These are phyloP conservation scores for Zygnema circumcarinatum DNA, from an alignment of 139 green algal species.

Conservation along the genomic window DNA sequence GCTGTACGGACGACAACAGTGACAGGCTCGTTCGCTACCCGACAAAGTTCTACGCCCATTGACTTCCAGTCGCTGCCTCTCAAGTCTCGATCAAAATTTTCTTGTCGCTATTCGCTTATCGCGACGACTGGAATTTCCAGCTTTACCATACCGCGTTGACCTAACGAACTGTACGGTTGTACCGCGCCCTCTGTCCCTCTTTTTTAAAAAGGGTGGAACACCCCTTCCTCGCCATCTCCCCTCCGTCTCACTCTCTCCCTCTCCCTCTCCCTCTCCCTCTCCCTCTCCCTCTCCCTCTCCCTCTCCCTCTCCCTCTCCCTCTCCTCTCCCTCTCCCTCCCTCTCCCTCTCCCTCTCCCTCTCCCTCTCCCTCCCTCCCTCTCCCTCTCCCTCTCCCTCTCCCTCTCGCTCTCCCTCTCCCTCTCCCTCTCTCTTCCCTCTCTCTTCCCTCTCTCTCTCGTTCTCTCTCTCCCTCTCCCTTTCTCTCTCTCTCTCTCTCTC, in stretches of 20 bases:
- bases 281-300: background rate
- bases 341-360: background rate
- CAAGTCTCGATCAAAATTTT: no score
- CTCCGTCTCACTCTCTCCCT: background rate
- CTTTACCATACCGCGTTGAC: no score
- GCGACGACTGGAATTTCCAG: no score
- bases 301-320: background rate
- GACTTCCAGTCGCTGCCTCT: no score
- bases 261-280: background rate
- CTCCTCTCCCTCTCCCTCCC: background rate
- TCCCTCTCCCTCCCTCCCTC: background rate
- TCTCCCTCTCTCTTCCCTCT: background rate
- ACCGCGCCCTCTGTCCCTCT: no score
- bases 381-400: background rate
- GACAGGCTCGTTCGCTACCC: no score
- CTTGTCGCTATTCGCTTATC: no score
- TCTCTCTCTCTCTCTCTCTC: background rate
- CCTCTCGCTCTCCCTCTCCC: background rate
- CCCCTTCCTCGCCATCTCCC: background rate
- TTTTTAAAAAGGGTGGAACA: no score
- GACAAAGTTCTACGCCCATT: no score
- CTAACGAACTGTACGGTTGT: no score
- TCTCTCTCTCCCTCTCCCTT: background rate
- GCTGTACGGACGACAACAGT: no score
- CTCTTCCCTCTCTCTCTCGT: background rate